These are phyloP conservation scores for Aspergillus hortae DNA, from an alignment of 2,329 filamentous ascomycete genomes.

Conservation along the genomic window DNA sequence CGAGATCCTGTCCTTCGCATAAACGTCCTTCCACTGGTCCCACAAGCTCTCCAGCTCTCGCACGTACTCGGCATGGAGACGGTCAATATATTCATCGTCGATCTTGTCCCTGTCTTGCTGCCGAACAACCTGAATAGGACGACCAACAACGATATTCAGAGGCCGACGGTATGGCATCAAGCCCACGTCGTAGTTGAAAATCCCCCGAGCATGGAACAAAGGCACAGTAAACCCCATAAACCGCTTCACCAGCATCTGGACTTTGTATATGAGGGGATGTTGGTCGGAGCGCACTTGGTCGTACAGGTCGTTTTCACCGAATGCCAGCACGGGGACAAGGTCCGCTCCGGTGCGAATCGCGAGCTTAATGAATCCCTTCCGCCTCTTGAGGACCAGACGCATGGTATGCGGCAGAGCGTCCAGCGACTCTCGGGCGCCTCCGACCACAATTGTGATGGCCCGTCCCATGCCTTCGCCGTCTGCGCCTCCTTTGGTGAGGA, in stretches of 20 bases:
- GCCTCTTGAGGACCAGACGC: conserved; percentile 72
- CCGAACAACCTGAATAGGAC: conserved; percentile 68
- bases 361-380: conserved; percentile 92
- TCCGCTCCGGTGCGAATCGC: conserved; percentile 90
- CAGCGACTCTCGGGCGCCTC: conserved; percentile 86
- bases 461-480: conserved; percentile 83
- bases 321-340: conserved; percentile 84
- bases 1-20: conserved; percentile 40
- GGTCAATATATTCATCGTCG: conserved; percentile 70
- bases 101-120: conserved; percentile 58
- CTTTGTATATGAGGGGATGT: conserved; percentile 73
- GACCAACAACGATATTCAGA: conserved; percentile 84
- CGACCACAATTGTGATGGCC: conserved; percentile 94
- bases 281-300: conserved; percentile 76
- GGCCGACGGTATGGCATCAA: conserved; percentile 89
- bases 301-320: conserved; percentile 95
- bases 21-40: conserved; percentile 46
- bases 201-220: conserved; percentile 80
- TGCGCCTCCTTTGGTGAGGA: conserved; percentile 72
- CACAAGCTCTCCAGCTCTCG: conserved; percentile 50
- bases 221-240: conserved; percentile 89
- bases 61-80: conserved; percentile 75
- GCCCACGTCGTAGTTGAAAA: conserved; percentile 97
- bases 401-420: conserved; percentile 77
- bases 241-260: conserved; percentile 81